phyloP scores from a whole-genome alignment of 2,329 filamentous ascomycete species.

The Ilyonectria robusta region DNA sequence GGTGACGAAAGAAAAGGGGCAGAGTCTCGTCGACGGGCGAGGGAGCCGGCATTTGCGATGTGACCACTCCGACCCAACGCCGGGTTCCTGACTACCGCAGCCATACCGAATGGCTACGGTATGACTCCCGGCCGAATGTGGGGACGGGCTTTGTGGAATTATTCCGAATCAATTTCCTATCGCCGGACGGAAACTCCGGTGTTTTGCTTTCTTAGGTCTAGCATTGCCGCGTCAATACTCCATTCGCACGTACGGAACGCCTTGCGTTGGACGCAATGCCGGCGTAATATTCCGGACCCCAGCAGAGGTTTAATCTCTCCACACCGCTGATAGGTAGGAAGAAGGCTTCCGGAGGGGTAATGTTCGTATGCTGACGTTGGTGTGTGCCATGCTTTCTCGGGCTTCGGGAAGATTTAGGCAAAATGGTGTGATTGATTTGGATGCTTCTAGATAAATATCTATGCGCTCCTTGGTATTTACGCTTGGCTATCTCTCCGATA shows the following conservation, averaged over 20 bases:
- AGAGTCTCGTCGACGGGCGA: background rate
- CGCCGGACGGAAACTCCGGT: background rate
- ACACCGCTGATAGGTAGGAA: constrained; percentile 4
- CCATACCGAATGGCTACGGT: background rate
- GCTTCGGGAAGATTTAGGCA: background rate
- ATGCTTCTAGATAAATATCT: constrained; percentile 5
- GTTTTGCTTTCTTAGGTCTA: background rate
- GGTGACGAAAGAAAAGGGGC: background rate
- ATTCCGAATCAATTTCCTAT: background rate
- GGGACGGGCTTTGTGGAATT: background rate
- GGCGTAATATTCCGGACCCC: background rate
- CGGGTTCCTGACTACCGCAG: background rate
- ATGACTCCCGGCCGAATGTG: background rate
- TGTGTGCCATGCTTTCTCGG: background rate
- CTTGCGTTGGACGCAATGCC: background rate
- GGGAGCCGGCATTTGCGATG: background rate
- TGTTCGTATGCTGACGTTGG: background rate
- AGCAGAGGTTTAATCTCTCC: background rate
- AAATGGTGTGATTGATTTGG: background rate
- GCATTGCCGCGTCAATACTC: background rate
- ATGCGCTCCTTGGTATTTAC: background rate
- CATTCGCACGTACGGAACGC: background rate
- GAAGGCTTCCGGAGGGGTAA: constrained; percentile 7
- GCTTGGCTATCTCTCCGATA: background rate
- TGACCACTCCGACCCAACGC: background rate